These are phyloP conservation scores for Gymnopilus junonius DNA, from an alignment of 768 basidiomycete species.

Conservation along the genomic window DNA sequence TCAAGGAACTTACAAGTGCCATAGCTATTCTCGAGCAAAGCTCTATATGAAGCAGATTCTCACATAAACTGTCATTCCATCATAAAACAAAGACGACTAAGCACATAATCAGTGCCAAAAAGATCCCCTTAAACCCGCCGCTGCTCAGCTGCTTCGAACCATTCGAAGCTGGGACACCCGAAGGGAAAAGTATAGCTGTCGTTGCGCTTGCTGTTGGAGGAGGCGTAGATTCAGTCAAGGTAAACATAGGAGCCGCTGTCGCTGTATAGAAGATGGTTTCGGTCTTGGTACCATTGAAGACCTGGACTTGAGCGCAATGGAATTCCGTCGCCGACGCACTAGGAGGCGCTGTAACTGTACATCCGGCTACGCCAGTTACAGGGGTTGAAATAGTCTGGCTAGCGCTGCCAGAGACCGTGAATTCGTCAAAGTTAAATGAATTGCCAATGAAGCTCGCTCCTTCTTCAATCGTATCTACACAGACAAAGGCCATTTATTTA, in stretches of 20 bases:
- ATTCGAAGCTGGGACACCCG: neutral
- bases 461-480: neutral
- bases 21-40: no score
- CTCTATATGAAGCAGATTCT: no score
- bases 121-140: no score
- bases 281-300: neutral
- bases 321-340: neutral
- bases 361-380: neutral
- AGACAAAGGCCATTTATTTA: no score
- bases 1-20: no score
- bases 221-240: neutral
- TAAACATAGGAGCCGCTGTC: neutral
- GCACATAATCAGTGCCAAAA: no score
- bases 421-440: neutral
- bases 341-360: neutral
- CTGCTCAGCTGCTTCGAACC: neutral
- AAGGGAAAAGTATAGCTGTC: neutral
- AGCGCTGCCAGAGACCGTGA: neutral
- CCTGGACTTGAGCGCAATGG: neutral
- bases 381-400: neutral
- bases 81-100: no score
- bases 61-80: no score
- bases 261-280: neutral
- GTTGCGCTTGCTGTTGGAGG: neutral
- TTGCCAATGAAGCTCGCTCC: neutral